Evolutionary conservation across 495 filamentous ascomycete species (phyloP).

Genomic region (Glutinoglossum americanum): DNA sequence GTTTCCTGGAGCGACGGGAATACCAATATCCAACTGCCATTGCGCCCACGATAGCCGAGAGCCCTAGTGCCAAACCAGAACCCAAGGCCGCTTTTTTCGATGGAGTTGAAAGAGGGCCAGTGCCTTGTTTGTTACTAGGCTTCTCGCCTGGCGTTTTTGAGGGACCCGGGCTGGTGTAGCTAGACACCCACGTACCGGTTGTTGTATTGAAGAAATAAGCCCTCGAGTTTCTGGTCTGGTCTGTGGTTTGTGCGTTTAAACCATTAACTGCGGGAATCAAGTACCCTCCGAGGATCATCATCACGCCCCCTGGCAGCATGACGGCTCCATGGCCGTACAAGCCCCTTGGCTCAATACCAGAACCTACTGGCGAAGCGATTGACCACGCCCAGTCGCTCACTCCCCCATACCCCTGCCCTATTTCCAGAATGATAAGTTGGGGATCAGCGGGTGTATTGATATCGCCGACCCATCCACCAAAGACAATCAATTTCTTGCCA

Average conservation of each 20-base stretch:
- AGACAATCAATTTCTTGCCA: constrained; percentile 48
- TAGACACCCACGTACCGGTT: constrained; percentile 43
- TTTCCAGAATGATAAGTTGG: constrained; percentile 51
- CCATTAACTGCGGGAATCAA: constrained; percentile 25
- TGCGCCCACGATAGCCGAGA: constrained; percentile 29
- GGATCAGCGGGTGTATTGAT: constrained; percentile 49
- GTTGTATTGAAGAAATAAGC: constrained; percentile 61
- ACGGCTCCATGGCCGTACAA: constrained; percentile 71
- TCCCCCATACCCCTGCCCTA: constrained; percentile 50
- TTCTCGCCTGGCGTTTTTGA: constrained; percentile 1
- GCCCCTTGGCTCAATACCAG: constrained; percentile 30
- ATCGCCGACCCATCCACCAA: constrained; percentile 86
- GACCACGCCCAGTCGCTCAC: constrained; percentile 53
- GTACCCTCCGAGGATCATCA: constrained; percentile 79
- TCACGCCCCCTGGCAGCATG: constrained; percentile 65
- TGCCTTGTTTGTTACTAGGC: neutral
- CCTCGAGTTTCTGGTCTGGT: constrained; percentile 19
- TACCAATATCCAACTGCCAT: constrained; percentile 36
- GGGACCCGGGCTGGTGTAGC: constrained; percentile 47
- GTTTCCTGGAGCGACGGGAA: constrained; percentile 26
- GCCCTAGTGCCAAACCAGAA: constrained; percentile 49
- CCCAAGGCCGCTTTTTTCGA: constrained; percentile 44
- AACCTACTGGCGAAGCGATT: constrained; percentile 26
- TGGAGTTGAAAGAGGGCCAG: constrained; percentile 8
- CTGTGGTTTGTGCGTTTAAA: constrained; percentile 19